Conservation (phyloP, 2,329 filamentous ascomycete genomes). For the Westerdykella aurantiaca region DNA sequence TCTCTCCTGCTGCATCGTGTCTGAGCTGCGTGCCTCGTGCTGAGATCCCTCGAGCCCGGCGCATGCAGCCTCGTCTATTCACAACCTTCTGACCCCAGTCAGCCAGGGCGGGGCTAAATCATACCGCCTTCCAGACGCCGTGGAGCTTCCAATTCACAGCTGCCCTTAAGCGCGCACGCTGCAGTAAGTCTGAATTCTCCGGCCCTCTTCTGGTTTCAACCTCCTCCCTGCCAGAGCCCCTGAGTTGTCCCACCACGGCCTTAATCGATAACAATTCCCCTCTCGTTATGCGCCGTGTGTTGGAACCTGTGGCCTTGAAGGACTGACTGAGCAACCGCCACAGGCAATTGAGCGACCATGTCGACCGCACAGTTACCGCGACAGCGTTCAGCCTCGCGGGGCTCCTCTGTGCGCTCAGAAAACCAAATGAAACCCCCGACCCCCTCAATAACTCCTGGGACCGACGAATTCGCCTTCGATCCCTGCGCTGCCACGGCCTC, state of each 20-base stretch:
- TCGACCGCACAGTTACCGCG: slow-evolving; percentile 38
- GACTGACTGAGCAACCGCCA: slow-evolving; percentile 25
- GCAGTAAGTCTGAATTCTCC: slow-evolving; percentile 35
- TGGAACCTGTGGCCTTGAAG: slow-evolving; percentile 15
- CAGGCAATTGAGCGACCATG: slow-evolving; percentile 36
- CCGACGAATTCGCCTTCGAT: slow-evolving; percentile 58
- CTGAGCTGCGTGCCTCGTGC: slow-evolving; percentile 3
- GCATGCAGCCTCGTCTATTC: slow-evolving; percentile 38
- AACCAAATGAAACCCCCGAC: slow-evolving; percentile 38
- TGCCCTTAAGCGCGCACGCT: slow-evolving; percentile 34
- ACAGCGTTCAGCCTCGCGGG: slow-evolving; percentile 39
- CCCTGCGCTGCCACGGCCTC: slow-evolving; percentile 87
- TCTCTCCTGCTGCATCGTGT: slow-evolving; percentile 30
- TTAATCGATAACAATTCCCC: slow-evolving; percentile 24
- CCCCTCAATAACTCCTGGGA: slow-evolving; percentile 42
- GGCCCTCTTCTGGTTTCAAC: slow-evolving; percentile 22
- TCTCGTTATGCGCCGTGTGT: slow-evolving; percentile 26
- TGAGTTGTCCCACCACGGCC: slow-evolving; percentile 8
- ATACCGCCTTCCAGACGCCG: slow-evolving; percentile 35
- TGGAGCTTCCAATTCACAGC: slow-evolving; percentile 26
- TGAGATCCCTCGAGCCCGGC: slow-evolving; percentile 30
- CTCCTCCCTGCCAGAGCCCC: slow-evolving; percentile 11
- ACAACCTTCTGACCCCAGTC: slow-evolving; percentile 27
- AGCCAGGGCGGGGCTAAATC: slow-evolving; percentile 35
- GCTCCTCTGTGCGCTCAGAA: slow-evolving; percentile 31